Base-by-base conservation (phyloP, 2,329 filamentous ascomycete genomes). In the Fusarium sp. region DNA sequence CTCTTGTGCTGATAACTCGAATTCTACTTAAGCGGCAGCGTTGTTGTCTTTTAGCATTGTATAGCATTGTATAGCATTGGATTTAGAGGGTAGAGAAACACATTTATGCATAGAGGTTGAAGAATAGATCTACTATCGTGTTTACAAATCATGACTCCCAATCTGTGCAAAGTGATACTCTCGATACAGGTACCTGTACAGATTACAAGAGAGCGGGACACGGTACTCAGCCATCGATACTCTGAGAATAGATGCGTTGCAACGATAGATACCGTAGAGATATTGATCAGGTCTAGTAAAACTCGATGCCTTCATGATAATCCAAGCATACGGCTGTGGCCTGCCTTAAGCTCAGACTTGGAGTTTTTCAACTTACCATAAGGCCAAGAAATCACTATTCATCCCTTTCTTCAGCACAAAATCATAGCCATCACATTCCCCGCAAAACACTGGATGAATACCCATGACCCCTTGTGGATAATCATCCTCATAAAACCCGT, bases 1-100 rank as follows among this genome's bases (percentile, higher is more conserved):
- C 77, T 81, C 82, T 4, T 85, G 83, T 59, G 81, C 80, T 0
- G 83, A 85, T 45, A 85, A 85, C 75, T 85, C 83, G 6, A 77
- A 79, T 62, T 80, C 78, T 20, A 66, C 62, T 22, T 63, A 38
- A 57, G 29, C 7, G 14, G 39, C 17, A 59, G 44, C 31, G 35
- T 25, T 68, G 38, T 46, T 56, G 58, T 20, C 18, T 42, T 65
- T 42, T 42, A 33, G 45, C 45, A 52, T 31, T 36, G 46, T 38
- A 52, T 42, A 33, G 45, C 45, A 52, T 31, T 36, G 46, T 38
- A 52, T 38, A 52, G 13, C 36, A 45, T 55, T 50, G 53, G 2
- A 70, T 39, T 56, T 27, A 61, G 49, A 59, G 42, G 35, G 42
- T 44, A 66, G 41, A 67, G 15, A 29, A 8, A 55, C 17, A 47